Conservation (phyloP, 495 filamentous ascomycete species). For the Choiromyces venosus region DNA sequence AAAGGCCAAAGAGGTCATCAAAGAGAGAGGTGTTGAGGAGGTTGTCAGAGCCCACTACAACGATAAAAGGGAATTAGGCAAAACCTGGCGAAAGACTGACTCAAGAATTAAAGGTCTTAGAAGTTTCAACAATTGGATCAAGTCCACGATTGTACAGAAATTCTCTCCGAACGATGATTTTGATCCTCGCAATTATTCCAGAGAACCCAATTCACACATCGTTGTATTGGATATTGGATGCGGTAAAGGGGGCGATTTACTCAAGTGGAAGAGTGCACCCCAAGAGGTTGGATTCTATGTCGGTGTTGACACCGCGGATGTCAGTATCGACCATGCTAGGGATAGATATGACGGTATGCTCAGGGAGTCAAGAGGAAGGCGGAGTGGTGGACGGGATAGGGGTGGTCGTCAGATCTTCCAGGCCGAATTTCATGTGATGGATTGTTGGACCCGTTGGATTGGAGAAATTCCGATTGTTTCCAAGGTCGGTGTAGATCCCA, state of each 20-base stretch:
- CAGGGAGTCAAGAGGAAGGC: constrained; percentile 48
- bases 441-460: constrained; percentile 79
- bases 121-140: constrained; percentile 98
- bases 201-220: constrained; percentile 47
- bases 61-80: constrained; percentile 81
- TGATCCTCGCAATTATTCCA: constrained; percentile 50
- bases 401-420: constrained; percentile 62
- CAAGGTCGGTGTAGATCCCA: constrained; percentile 75
- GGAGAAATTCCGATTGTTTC: constrained; percentile 69
- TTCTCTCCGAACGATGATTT: constrained; percentile 80
- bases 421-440: constrained; percentile 76
- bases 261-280: constrained; percentile 90
- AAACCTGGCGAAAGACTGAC: constrained; percentile 89
- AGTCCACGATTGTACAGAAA: constrained; percentile 92
- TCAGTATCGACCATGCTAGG: constrained; percentile 81
- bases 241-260: constrained; percentile 90
- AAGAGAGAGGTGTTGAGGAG: constrained; percentile 63
- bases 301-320: constrained; percentile 83
- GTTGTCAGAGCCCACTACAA: constrained; percentile 93
- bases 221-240: constrained; percentile 90
- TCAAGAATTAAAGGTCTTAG: constrained; percentile 89
- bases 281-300: constrained; percentile 83
- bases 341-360: constrained; percentile 73
- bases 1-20: constrained; percentile 41
- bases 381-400: constrained; percentile 50